These are phyloP conservation scores for Phytophthora capsici DNA, from an alignment of 352 stramenopile genomes.

Conservation along the genomic window DNA sequence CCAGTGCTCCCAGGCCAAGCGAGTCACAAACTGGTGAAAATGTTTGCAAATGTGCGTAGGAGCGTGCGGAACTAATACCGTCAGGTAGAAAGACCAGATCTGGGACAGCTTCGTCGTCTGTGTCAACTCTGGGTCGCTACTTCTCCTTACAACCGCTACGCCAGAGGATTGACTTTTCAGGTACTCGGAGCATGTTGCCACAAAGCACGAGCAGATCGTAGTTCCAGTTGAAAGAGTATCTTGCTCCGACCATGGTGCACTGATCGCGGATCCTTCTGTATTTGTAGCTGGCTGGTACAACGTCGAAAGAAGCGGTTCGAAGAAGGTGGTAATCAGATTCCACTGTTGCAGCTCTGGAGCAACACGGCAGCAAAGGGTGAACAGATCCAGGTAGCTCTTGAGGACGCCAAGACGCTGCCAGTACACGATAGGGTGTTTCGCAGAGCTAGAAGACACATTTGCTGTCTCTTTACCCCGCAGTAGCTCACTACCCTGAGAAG, in stretches of 20 bases:
- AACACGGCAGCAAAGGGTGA: slow-evolving; percentile 71
- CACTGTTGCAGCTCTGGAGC: slow-evolving; percentile 70
- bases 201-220: slow-evolving; percentile 82
- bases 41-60: slow-evolving; percentile 82
- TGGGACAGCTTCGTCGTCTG: slow-evolving; percentile 65
- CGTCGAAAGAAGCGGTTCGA: slow-evolving; percentile 81
- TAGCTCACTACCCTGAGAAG: slow-evolving; percentile 5
- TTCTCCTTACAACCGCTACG: slow-evolving; percentile 2
- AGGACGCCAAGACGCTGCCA: slow-evolving; percentile 80
- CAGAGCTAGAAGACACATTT: slow-evolving; percentile 13
- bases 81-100: slow-evolving; percentile 85
- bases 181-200: slow-evolving; percentile 76
- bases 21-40: slow-evolving; percentile 83
- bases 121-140: slow-evolving; percentile 27
- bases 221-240: slow-evolving; percentile 78
- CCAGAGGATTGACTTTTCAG: slow-evolving; percentile 42
- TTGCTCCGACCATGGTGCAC: slow-evolving; percentile 73
- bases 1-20: slow-evolving; percentile 86
- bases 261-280: slow-evolving; percentile 70
- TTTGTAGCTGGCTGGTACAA: slow-evolving; percentile 81
- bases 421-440: slow-evolving; percentile 60
- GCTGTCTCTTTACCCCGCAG: slow-evolving; percentile 17
- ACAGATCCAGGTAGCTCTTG: slow-evolving; percentile 81
- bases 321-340: slow-evolving; percentile 72
- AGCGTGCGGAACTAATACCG: slow-evolving; percentile 73